Base-by-base conservation (phyloP, 2,329 filamentous ascomycete genomes). In the Ascochyta pisi region DNA sequence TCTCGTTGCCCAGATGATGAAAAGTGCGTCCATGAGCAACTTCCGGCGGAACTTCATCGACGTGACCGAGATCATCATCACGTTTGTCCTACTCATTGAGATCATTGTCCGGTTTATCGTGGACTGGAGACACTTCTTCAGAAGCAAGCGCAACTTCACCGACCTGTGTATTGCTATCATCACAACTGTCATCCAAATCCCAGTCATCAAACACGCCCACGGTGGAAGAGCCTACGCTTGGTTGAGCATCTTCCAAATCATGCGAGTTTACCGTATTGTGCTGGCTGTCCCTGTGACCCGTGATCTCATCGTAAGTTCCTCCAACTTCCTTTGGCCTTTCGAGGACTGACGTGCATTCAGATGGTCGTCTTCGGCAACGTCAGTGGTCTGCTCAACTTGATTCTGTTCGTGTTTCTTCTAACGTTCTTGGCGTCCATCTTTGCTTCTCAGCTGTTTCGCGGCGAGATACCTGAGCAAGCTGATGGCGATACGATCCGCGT, bases 391-490 rank as follows among this genome's bases (percentile, higher is more conserved):
- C 84, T 90, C 35, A 99, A 99, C 71, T 80, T 99, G 58, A 96
- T 99, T 78, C 81, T 98, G 16, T 99, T 99, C 73, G 92, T 99
- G 68, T 96, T 98, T 71, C 82, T 99, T 47, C 91, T 97, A 70
- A 97, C 93, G 0, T 98, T 96, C 69, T 82, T 99, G 41, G 90
- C 93, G 65, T 89, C 95, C 3, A 96, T 99, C 54, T 92, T 99
- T 67, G 95, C 95, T 6, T 87, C 90, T 1, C 94, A 99, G 73
- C 85, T 99, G 4, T 96, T 99, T 69, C 89, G 95, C 33, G 93
- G 93, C 27, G 89, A 96, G 65, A 85, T 98, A 26, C 89, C 91
- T 0, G 67, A 82, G 29, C 66, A 81, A 37, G 85, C 91, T 2
- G 73, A 77, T n/a, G 89, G 87, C 3, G 79, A 89, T 2, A 76